Evolutionary conservation across 345 rosid genomes (phyloP).

Genomic region (Turnera subulata): DNA sequence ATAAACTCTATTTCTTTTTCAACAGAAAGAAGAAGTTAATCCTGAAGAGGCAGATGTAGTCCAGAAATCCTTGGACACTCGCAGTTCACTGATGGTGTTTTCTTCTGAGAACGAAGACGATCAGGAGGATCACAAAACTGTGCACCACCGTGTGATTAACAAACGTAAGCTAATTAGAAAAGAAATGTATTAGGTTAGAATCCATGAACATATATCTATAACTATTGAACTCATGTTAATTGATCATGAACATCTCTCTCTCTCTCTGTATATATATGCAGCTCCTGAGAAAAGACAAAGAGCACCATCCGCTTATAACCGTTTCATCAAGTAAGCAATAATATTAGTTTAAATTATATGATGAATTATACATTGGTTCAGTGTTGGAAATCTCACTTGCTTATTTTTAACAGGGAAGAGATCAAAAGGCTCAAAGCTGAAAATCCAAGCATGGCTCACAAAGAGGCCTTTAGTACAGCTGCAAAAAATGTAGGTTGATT

Average conservation of each 20-base stretch:
- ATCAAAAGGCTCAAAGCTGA: constrained; percentile 88
- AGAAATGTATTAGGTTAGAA: neutral
- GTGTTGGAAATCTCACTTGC: constrained; percentile 1
- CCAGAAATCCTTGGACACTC: constrained; percentile 28
- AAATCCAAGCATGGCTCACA: constrained; percentile 91
- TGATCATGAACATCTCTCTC: too few relatives aligned
- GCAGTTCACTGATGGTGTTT: constrained; percentile 41
- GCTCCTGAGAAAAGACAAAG: constrained; percentile 98
- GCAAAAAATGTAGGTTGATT: constrained; percentile 69
- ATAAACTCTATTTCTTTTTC: neutral
- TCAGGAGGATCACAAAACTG: constrained; percentile 42
- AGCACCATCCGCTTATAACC: constrained; percentile 93
- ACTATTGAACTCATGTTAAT: neutral
- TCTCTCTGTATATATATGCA: constrained; percentile 13
- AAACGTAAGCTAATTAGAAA: constrained; percentile 57
- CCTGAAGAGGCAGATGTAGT: constrained; percentile 31
- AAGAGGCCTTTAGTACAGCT: constrained; percentile 96
- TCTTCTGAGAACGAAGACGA: constrained; percentile 74
- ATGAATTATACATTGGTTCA: neutral
- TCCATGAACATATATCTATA: neutral
- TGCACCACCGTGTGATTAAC: constrained; percentile 62
- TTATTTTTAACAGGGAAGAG: constrained; percentile 68
- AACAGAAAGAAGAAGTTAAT: constrained; percentile 42
- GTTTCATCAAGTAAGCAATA: constrained; percentile 79
- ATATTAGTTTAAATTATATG: neutral